phyloP scores from a whole-genome alignment of 2,329 filamentous ascomycete genomes.

The Talaromyces islandicus region DNA sequence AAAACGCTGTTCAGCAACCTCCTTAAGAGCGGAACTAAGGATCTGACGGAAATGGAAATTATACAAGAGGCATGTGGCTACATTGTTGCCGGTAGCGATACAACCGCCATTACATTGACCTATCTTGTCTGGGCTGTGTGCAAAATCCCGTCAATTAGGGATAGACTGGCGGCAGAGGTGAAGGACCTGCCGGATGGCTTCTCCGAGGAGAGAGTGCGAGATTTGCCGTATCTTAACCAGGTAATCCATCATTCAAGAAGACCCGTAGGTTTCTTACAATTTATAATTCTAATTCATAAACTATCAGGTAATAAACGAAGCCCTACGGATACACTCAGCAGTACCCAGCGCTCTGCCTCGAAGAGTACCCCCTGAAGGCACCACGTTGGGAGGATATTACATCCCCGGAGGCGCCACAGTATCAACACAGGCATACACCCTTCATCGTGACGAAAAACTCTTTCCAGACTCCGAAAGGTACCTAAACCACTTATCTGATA shows the following conservation, averaged over 20 bases:
- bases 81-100: slow-evolving; percentile 49
- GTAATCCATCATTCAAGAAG: neutral
- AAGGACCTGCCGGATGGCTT: slow-evolving; percentile 23
- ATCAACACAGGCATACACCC: slow-evolving; percentile 45
- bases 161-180: slow-evolving; percentile 45
- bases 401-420: slow-evolving; percentile 49
- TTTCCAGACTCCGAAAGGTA: slow-evolving; percentile 42
- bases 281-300: neutral
- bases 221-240: slow-evolving; percentile 49
- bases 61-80: slow-evolving; percentile 36
- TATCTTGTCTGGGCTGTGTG: slow-evolving; percentile 40
- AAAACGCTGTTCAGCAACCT: slow-evolving; percentile 35
- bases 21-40: slow-evolving; percentile 19
- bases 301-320: slow-evolving; percentile 47
- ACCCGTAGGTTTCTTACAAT: neutral
- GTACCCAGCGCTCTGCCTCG: slow-evolving; percentile 53
- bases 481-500: neutral
- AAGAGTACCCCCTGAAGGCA: slow-evolving; percentile 41
- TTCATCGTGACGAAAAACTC: slow-evolving; percentile 47
- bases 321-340: slow-evolving; percentile 51
- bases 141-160: slow-evolving; percentile 27
- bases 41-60: slow-evolving; percentile 29
- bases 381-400: slow-evolving; percentile 30
- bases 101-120: slow-evolving; percentile 46
- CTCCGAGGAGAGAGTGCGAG: slow-evolving; percentile 43